Conservation (phyloP, 1,284 basidiomycete genomes). For the Fistulina hepatica region DNA sequence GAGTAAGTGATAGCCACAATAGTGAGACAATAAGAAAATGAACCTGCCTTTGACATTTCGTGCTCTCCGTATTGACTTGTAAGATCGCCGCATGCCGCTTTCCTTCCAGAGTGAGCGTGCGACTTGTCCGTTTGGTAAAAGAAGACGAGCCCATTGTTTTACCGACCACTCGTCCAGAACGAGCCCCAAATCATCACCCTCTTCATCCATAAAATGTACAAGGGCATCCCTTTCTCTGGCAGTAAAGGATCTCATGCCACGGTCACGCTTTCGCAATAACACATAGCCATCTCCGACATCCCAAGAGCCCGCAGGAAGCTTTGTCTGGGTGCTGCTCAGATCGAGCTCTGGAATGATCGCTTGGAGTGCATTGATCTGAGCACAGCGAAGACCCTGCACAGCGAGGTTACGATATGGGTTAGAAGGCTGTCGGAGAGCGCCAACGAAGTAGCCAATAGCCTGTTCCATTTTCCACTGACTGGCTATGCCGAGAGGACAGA, state of each 20-base stretch:
- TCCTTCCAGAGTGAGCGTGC: slow-evolving; percentile 24
- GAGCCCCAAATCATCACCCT: too few species aligned
- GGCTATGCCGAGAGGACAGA: slow-evolving; percentile 12
- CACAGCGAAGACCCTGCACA: not conserved
- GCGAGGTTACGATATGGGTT: slow-evolving; percentile 13
- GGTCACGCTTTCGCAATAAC: slow-evolving; percentile 16
- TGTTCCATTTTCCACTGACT: slow-evolving; percentile 21
- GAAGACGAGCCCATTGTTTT: slow-evolving; percentile 20
- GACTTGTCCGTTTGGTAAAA: slow-evolving; percentile 24
- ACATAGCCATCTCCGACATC: slow-evolving; percentile 19
- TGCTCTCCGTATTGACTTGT: slow-evolving; percentile 17
- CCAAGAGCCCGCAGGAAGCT: slow-evolving; percentile 8
- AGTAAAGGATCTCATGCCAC: slow-evolving; percentile 8
- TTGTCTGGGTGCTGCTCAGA: too few species aligned
- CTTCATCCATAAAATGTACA: slow-evolving; percentile 5
- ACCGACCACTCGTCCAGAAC: slow-evolving; percentile 7
- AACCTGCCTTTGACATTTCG: slow-evolving; percentile 21
- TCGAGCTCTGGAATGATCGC: slow-evolving; percentile 4
- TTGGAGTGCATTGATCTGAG: slow-evolving; percentile 3
- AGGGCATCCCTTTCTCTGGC: slow-evolving; percentile 9
- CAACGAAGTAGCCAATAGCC: slow-evolving; percentile 17
- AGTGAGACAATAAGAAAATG: slow-evolving; percentile 1
- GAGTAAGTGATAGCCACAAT: slow-evolving; percentile 1
- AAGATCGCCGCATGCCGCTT: slow-evolving; percentile 11
- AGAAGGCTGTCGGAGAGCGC: slow-evolving; percentile 15